These are phyloP conservation scores for Leccinellum luteum DNA, from an alignment of 768 basidiomycete species.

Conservation along the genomic window DNA sequence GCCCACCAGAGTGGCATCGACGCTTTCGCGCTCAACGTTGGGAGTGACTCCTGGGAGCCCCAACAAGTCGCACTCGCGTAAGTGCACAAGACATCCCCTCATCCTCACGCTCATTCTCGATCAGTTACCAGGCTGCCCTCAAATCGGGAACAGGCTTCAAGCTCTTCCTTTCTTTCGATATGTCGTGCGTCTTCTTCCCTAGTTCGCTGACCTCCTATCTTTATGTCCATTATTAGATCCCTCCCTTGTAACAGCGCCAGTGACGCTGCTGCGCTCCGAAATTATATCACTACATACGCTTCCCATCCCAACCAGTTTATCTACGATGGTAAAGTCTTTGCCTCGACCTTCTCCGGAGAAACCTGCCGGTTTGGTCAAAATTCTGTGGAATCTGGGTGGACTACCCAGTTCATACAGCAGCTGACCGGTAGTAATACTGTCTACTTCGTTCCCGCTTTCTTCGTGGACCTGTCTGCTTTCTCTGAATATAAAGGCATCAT, in stretches of 20 bases:
- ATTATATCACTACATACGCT: slow-evolving; percentile 52
- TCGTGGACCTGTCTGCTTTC: slow-evolving; percentile 52
- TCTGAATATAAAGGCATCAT: slow-evolving; percentile 46
- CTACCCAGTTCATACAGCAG: slow-evolving; percentile 46
- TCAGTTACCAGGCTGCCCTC: slow-evolving; percentile 54
- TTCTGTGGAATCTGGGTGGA: slow-evolving; percentile 55
- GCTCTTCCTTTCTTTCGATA: slow-evolving; percentile 77
- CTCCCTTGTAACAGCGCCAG: slow-evolving; percentile 48
- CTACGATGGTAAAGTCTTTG: slow-evolving; percentile 47
- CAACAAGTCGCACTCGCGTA: slow-evolving; percentile 63
- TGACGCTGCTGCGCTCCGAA: slow-evolving; percentile 51
- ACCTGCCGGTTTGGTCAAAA: slow-evolving; percentile 62
- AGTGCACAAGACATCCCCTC: slow-evolving; percentile 19
- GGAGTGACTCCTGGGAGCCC: slow-evolving; percentile 61
- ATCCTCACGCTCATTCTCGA: slow-evolving; percentile 16
- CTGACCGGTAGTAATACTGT: slow-evolving; percentile 45
- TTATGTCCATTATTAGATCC: slow-evolving; percentile 35
- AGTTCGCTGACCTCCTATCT: background rate
- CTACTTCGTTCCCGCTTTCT: slow-evolving; percentile 71
- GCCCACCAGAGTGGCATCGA: slow-evolving; percentile 62
- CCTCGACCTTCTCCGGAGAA: slow-evolving; percentile 74
- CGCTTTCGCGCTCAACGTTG: slow-evolving; percentile 71
- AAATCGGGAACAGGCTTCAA: slow-evolving; percentile 58
- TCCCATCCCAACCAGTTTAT: slow-evolving; percentile 59
- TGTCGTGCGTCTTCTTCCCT: slow-evolving; percentile 49